Base-by-base conservation (phyloP, 495 filamentous ascomycete genomes). In the Aspergillus conjunctus region DNA sequence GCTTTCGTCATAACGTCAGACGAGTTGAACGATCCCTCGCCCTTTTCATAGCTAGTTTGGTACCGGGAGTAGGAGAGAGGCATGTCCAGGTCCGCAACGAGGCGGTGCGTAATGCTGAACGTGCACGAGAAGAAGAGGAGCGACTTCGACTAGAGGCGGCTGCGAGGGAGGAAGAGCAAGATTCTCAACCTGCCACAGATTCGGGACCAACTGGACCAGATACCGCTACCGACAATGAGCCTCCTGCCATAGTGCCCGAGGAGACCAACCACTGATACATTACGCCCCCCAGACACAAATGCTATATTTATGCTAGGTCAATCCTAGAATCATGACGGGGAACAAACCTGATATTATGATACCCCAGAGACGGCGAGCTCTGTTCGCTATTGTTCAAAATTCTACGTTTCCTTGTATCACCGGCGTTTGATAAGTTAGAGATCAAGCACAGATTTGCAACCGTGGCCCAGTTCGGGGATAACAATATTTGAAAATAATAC, bases 41-140 rank as follows among this genome's bases (percentile, higher is more conserved):
- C 14, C 76, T 97, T 32, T 93, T 97, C 66, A 71, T 96, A 37
- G 91, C 91, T 7, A 94, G 90, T 73, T 76, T 97, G 54, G 85
- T 91, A 31, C 92, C 92, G 0, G 92, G 92, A 8, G 80, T 96
- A 14, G 91, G 91, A 0, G 92, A 96, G 71, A 75, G 91, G 46
- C 89, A 94, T 66, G 91, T 96, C 48, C 80, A 82, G 59, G 87
- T 85, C 37, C 79, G 87, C 39, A 87, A 89, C 66, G 84, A 80
- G 4, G 79, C 76, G 21, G 81, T 78, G 30, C 79, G 79, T 48
- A 76, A 83, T 66, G 81, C 78, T 37, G 80, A 80, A 55, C 77
- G 73, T 9, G 81, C 60, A 60, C 68, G 73, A 52, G 78, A 72
- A 58, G 74, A 75, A 58, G 73, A 70, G 43, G 61, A 68, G 39